Base-by-base conservation (phyloP, 176 grass and related monocot species). In the Poa annua region DNA sequence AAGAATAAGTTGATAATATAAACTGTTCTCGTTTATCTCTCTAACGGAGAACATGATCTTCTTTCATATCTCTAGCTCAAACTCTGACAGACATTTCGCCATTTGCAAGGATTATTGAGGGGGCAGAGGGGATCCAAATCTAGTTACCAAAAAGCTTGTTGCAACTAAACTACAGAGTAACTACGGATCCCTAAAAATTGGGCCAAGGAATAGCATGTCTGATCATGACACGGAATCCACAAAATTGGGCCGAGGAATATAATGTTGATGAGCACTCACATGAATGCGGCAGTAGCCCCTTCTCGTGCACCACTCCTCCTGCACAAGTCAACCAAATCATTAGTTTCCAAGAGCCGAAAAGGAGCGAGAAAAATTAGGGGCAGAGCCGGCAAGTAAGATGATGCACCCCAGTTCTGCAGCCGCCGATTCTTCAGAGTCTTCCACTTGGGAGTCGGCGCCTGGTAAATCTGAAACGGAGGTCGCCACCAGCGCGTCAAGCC, bases 241-340 rank as follows among this genome's bases (percentile, higher is more conserved):
- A 88, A 49, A 77, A 20, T 10, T 16, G 17, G 62, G 62, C 33
- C 55, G 44, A 66, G 54, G 11, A 77, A 47, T 48, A 45, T 45
- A 78, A 52, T 15, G 21, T 49, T 17, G 36, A 25, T 55, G 20
- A 36, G 24, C 64, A 95, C 92, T 95, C 77, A 98, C 96, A 79
- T 13, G 91, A 57, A 74, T 95, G 96, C 36, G 96, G 92, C 80
- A 98, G 77, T 41, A 98, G 87, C 32, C 96, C 90, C 69, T 98
- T 95, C 86, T 98, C 96, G 84, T 98, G 91, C 39, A 98, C 91
- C 47, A 95, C 91, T 21, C 92, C 91, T 9, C 93, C 96, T 95
- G 77, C 73, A 22, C 22, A 81, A 19, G 32, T 36, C 49, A 77
- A 34, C 2, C 34, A 63, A 82, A 47, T 85, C n/a, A 56, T 74